Percentiles rank a stretch among this genome's conserved stretches.
Conservation (phyloP, 2,329 filamentous ascomycete genomes). For the Myriangium duriaei region DNA sequence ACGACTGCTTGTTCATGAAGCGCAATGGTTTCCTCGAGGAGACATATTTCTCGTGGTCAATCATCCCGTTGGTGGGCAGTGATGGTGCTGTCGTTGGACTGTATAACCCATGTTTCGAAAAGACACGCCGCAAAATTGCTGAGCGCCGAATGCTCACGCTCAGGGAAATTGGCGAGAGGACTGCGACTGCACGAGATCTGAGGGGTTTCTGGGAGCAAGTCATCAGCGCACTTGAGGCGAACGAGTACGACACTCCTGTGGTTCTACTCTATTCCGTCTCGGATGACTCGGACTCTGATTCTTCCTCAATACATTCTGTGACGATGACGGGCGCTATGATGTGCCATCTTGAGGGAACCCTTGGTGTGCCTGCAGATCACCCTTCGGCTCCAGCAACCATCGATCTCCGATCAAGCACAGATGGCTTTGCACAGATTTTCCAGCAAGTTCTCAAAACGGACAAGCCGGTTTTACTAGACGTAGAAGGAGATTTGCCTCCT, state of each 20-base stretch:
- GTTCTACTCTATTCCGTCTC: constrained; percentile 63
- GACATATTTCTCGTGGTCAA: constrained; percentile 71
- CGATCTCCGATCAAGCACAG: constrained; percentile 56
- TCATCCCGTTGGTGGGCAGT: constrained; percentile 62
- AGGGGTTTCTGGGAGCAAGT: constrained; percentile 63
- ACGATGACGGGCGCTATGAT: constrained; percentile 49
- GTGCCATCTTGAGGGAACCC: constrained; percentile 56
- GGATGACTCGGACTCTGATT: constrained; percentile 59
- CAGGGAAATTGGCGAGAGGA: constrained; percentile 64
- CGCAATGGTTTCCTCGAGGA: constrained; percentile 63
- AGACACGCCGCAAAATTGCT: constrained; percentile 64
- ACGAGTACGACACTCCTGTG: constrained; percentile 65
- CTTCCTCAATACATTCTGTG: constrained; percentile 58
- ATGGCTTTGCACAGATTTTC: constrained; percentile 66
- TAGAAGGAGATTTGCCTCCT: constrained; percentile 48
- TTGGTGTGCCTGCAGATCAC: constrained; percentile 57
- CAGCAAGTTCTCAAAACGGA: constrained; percentile 60
- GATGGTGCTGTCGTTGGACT: constrained; percentile 54
- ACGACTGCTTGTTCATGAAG: constrained; percentile 62
- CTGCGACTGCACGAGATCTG: constrained; percentile 58
- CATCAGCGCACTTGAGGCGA: constrained; percentile 55
- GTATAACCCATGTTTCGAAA: constrained; percentile 73
- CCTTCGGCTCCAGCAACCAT: constrained; percentile 46
- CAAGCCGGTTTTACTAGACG: constrained; percentile 53
- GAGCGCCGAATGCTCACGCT: constrained; percentile 70